Conservation (phyloP, 495 filamentous ascomycete species). For the Lepraria neglecta region DNA sequence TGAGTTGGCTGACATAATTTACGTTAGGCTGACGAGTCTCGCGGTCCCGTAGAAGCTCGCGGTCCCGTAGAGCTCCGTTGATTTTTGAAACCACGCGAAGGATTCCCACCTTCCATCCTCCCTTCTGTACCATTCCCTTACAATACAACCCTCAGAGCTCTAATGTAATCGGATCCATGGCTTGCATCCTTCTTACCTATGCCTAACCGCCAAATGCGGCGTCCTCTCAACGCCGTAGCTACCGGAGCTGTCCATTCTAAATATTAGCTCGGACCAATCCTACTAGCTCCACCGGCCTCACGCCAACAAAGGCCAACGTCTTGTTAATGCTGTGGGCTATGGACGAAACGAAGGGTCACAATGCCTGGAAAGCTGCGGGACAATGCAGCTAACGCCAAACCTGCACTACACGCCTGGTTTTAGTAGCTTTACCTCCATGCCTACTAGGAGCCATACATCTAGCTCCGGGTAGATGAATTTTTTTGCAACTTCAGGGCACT, state of each 20-base stretch:
- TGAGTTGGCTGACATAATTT: too few species aligned
- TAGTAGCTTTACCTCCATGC: neutral
- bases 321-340: neutral
- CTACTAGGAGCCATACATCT: conserved; percentile 12
- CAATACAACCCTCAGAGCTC: neutral
- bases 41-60: too few species aligned
- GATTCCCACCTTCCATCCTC: conserved; percentile 3
- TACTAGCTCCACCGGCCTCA: neutral
- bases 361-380: conserved; percentile 13
- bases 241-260: neutral
- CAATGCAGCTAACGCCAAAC: conserved; percentile 8
- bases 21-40: too few species aligned
- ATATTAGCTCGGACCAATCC: neutral
- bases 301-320: conserved; percentile 1
- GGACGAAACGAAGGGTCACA: conserved; percentile 11
- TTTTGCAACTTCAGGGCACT: too few species aligned
- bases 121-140: neutral
- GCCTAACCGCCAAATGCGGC: conserved; percentile 4
- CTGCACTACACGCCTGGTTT: conserved; percentile 14
- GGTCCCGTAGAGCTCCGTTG: neutral
- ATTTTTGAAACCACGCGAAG: neutral
- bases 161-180: neutral
- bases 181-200: neutral
- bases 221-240: neutral
- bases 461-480: neutral